Evolutionary conservation across 495 filamentous ascomycete genomes (phyloP).

Genomic region (Pseudevernia furfuracea): DNA sequence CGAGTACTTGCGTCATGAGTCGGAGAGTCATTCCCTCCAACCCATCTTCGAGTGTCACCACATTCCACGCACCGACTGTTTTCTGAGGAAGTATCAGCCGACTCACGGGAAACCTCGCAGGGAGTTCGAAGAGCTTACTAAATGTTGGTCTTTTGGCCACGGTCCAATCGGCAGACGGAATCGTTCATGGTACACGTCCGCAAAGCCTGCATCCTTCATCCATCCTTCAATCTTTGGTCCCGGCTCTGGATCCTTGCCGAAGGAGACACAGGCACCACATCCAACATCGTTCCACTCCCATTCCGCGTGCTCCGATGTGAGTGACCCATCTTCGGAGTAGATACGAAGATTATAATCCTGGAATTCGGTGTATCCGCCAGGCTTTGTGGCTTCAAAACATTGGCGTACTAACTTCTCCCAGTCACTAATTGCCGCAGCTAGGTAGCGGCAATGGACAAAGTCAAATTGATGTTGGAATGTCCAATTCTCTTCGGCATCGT

Average conservation of each 20-base stretch:
- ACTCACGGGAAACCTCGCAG: not conserved
- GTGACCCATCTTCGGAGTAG: conserved; percentile 27
- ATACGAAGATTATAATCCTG: conserved; percentile 29
- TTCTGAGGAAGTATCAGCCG: conserved; percentile 13
- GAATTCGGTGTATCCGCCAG: conserved; percentile 30
- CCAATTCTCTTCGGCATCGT: conserved; percentile 48
- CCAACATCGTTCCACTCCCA: conserved; percentile 11
- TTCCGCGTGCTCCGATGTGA: conserved; percentile 13
- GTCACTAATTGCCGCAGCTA: conserved; percentile 41
- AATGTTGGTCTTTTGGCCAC: conserved; percentile 31
- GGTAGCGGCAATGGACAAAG: conserved; percentile 43
- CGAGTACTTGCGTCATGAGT: conserved; percentile 46
- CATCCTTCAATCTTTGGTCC: conserved; percentile 22
- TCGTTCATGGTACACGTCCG: conserved; percentile 22
- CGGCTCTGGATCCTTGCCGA: conserved; percentile 18
- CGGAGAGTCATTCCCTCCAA: conserved; percentile 38
- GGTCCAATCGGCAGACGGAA: conserved; percentile 28
- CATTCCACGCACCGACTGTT: conserved; percentile 28
- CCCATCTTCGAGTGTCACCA: conserved; percentile 39
- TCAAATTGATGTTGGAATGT: conserved; percentile 42
- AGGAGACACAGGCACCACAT: conserved; percentile 3
- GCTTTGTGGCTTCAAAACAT: conserved; percentile 26
- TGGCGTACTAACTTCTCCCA: conserved; percentile 39
- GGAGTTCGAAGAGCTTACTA: conserved; percentile 15
- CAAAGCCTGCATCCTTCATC: conserved; percentile 29